These are phyloP conservation scores for Aspergillus sp. DNA, from an alignment of 2,329 filamentous ascomycete genomes.

Conservation along the genomic window DNA sequence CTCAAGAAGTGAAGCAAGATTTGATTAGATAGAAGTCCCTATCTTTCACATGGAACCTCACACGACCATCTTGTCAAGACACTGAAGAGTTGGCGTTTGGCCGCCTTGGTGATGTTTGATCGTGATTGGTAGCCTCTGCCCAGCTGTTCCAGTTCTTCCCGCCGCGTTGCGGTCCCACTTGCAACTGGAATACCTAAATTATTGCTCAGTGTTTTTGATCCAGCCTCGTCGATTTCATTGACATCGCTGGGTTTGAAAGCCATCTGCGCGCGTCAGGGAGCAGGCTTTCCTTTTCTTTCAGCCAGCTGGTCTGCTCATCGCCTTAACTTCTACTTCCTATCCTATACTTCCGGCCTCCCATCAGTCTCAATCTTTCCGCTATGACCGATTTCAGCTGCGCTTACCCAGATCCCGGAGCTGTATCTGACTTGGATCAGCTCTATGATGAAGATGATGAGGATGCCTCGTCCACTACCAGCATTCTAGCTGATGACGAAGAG, in stretches of 20 bases:
- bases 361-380: constrained; percentile 11
- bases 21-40: background rate
- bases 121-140: constrained; percentile 20
- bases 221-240: constrained; percentile 18
- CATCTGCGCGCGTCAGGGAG: constrained; percentile 9
- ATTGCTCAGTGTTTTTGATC: constrained; percentile 16
- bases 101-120: constrained; percentile 8
- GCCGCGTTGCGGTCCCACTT: constrained; percentile 7
- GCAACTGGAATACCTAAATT: constrained; percentile 6
- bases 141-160: too few species aligned
- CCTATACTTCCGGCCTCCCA: constrained; percentile 2
- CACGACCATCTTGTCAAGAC: background rate
- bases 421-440: constrained; percentile 28
- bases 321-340: background rate
- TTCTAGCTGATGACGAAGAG: constrained; percentile 26
- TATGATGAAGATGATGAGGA: constrained; percentile 39
- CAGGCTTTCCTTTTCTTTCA: constrained; percentile 1
- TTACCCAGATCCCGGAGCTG: constrained; percentile 29
- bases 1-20: background rate
- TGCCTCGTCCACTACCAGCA: constrained; percentile 33
- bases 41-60: background rate
- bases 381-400: constrained; percentile 34
- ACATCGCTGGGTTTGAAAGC: constrained; percentile 7
- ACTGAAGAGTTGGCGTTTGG: constrained; percentile 3
- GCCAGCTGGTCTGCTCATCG: constrained; percentile 3